These are phyloP conservation scores for Metschnikowia cubensis DNA, from an alignment of 805 yeast genomes.

Conservation along the genomic window DNA sequence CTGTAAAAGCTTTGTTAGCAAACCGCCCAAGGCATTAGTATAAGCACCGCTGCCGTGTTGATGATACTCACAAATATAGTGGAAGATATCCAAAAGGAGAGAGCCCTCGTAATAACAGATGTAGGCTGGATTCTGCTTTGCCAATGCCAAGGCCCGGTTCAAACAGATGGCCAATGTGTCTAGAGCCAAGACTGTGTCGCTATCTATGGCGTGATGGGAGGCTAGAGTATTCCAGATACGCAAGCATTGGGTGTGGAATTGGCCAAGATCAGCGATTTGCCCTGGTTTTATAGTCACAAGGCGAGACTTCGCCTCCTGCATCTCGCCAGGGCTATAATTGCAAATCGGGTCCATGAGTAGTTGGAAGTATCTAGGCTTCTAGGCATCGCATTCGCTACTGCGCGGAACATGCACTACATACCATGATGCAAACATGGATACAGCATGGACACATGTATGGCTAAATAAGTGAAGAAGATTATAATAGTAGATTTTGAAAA, in stretches of 20 bases:
- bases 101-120: background rate
- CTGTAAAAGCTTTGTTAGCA: constrained; percentile 51
- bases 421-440: too few species aligned
- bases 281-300: constrained; percentile 4
- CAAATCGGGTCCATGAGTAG: background rate
- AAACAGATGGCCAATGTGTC: constrained; percentile 68
- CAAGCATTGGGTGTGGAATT: background rate
- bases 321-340: background rate
- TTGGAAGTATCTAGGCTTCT: background rate
- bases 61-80: constrained; percentile 64
- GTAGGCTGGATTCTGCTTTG: background rate
- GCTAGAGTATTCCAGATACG: background rate
- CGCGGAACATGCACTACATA: background rate
- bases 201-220: constrained; percentile 3
- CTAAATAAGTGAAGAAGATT: too few species aligned
- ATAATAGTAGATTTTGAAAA: too few species aligned
- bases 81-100: constrained; percentile 29
- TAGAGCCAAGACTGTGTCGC: constrained; percentile 14
- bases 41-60: constrained; percentile 67
- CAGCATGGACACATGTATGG: too few species aligned
- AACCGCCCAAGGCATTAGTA: constrained; percentile 61
- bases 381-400: constrained; percentile 2
- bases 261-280: constrained; percentile 1
- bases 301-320: constrained; percentile 2
- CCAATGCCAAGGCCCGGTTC: constrained; percentile 38